phyloP scores from a whole-genome alignment of 148 eudicot species.

The Suaeda aralocaspica region DNA sequence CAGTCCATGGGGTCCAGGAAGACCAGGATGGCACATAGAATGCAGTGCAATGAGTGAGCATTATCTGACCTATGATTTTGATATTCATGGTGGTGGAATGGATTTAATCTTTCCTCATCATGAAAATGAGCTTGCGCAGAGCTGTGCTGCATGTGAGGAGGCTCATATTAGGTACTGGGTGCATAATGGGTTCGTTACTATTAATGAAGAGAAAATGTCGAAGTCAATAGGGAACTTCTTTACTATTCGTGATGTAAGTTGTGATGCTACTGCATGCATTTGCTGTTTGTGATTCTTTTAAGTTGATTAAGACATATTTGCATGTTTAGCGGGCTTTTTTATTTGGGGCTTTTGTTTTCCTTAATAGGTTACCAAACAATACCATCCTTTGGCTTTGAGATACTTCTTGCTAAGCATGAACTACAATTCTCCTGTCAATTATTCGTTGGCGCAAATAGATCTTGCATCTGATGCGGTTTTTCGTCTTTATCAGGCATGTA shows the following conservation, averaged over 20 bases:
- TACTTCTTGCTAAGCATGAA: conserved; percentile 70
- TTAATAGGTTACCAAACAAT: conserved; percentile 56
- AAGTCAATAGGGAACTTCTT: conserved; percentile 76
- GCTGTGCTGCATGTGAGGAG: conserved; percentile 82
- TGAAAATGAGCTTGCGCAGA: conserved; percentile 93
- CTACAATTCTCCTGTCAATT: conserved; percentile 77
- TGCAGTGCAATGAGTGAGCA: conserved; percentile 96
- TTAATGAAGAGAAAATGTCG: conserved; percentile 81
- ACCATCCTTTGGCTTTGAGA: conserved; percentile 92
- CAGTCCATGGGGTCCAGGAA: conserved; percentile 94
- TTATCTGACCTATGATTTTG: conserved; percentile 62
- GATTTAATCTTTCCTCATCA: conserved; percentile 91
- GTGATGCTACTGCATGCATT: conserved; percentile 1
- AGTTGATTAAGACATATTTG: neutral
- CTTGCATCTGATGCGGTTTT: conserved; percentile 66
- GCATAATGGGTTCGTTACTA: conserved; percentile 83
- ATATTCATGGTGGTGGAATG: conserved; percentile 94
- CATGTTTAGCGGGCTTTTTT: conserved; percentile 4
- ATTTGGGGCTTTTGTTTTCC: conserved; percentile 3
- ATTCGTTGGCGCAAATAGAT: conserved; percentile 58
- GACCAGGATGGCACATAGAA: conserved; percentile 99
- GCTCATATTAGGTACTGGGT: conserved; percentile 72
- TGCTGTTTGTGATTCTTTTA: neutral
- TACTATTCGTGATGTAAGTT: conserved; percentile 78
- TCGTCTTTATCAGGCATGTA: conserved; percentile 69